Evolutionary conservation across 495 filamentous ascomycete genomes (phyloP).

Genomic region (Chaetomidium leptoderma): DNA sequence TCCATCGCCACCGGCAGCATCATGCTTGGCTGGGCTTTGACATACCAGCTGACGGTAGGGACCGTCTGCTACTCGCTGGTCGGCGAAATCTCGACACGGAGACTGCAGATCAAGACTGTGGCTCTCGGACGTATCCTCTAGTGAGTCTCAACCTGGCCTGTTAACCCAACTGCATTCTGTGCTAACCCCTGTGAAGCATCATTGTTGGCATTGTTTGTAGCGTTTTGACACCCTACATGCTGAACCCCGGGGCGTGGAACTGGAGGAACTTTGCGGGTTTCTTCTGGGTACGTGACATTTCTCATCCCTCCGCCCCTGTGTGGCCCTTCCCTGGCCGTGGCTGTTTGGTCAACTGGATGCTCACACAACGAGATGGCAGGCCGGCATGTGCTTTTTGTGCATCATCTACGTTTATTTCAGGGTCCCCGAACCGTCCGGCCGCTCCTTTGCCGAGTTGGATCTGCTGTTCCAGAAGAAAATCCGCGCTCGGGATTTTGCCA

Average conservation of each 20-base stretch:
- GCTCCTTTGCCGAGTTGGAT: slow-evolving; percentile 71
- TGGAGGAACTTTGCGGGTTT: slow-evolving; percentile 78
- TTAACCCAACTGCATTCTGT: not conserved
- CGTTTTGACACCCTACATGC: slow-evolving; percentile 70
- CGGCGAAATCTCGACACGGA: slow-evolving; percentile 65
- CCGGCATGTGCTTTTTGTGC: slow-evolving; percentile 66
- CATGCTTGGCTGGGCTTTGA: slow-evolving; percentile 67
- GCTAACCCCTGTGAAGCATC: slow-evolving; percentile 44
- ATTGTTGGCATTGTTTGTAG: slow-evolving; percentile 64
- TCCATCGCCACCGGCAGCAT: slow-evolving; percentile 66
- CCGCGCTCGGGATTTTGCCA: slow-evolving; percentile 64
- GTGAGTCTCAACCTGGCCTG: too few relatives aligned
- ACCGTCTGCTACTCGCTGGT: slow-evolving; percentile 77
- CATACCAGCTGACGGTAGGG: slow-evolving; percentile 72
- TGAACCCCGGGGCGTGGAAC: slow-evolving; percentile 69
- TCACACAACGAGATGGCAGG: slow-evolving; percentile 23
- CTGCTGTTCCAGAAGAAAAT: slow-evolving; percentile 63
- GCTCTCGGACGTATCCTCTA: slow-evolving; percentile 64
- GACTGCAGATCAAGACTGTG: slow-evolving; percentile 72
- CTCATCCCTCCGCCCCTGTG: too few relatives aligned
- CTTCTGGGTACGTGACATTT: slow-evolving; percentile 58
- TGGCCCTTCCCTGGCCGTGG: too few relatives aligned
- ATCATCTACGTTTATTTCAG: slow-evolving; percentile 73
- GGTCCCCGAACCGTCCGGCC: slow-evolving; percentile 65
- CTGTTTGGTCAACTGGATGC: not conserved